Evolutionary conservation across 495 filamentous ascomycete species (phyloP), one percentile per base, ranked within the genome.

Genomic region (Chaetomium cochliodes): DNA sequence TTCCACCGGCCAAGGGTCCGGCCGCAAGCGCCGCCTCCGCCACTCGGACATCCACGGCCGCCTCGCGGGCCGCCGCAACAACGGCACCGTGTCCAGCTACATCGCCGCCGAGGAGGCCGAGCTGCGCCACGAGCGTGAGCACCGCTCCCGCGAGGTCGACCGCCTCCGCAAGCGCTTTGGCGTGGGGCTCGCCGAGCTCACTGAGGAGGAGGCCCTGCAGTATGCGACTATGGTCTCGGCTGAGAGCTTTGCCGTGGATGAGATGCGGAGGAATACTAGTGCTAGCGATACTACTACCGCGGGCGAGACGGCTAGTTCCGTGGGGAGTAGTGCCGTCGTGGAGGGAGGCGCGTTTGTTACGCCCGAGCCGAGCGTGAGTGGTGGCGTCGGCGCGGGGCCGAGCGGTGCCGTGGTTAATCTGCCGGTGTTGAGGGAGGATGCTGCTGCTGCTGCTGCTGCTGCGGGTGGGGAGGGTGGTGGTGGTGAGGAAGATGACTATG

Each of bases 141-240:
- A 77, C 20, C 76, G 77, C 64, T 71, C 74, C 23, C 79, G 83
- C 25, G 83, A 85, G 44, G 84, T 88, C 59, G 86, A 92, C 65
- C 83, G 85, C 42, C 82, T 96, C 42, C 88, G 86, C 18, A 86
- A 85, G 26, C 85, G 96, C 42, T 96, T 97, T 67, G 92, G 91
- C 11, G 80, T 92, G 16, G 44, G 58, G 2, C 25, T 49, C 5
- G 84, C 89, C 12, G 92, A 90, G 15, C 79, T 92, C 20, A 92
- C 80, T 58, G 93, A 97, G 70, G 93, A 97, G 65, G 92, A 98
- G 70, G 85, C 93, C 47, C 67, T 98, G 37, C 89, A 87, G 15
- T 98, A 98, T 74, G 94, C 93, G 2, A 86, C 88, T 59, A 85
- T 98, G 80, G 77, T 98, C 22, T 96, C 91, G 54, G 84, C 93